phyloP scores from a whole-genome alignment of 768 basidiomycete genomes.

The Lactarius deliciosus region DNA sequence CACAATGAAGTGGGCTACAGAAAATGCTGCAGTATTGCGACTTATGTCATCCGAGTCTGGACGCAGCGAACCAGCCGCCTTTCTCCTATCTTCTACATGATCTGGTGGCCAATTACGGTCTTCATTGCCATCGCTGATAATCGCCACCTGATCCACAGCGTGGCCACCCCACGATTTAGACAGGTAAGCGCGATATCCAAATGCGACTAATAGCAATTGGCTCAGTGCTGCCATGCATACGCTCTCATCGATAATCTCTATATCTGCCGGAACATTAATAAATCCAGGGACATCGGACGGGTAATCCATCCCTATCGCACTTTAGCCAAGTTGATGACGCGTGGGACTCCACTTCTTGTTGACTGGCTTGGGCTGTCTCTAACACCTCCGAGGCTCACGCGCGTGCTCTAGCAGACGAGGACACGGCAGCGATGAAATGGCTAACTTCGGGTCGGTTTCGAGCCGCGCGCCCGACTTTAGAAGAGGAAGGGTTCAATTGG shows the following conservation, averaged over 20 bases:
- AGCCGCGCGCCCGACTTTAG: constrained; percentile 18
- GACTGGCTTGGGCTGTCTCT: constrained; percentile 2
- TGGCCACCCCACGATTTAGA: no score
- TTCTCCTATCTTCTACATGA: no score
- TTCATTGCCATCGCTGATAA: no score
- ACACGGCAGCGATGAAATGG: constrained; percentile 9
- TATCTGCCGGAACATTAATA: not conserved
- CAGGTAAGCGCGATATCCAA: no score
- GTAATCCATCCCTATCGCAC: constrained; percentile 2
- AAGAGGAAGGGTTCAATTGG: not conserved
- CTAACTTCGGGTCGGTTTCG: constrained; percentile 14
- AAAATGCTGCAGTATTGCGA: no score
- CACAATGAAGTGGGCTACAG: no score
- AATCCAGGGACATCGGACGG: not conserved
- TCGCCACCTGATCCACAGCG: no score
- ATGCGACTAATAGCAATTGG: not conserved
- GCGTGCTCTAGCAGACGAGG: constrained; percentile 13
- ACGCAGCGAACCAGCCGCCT: no score
- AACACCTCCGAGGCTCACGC: constrained; percentile 2
- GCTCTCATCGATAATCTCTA: not conserved
- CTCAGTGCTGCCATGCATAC: not conserved
- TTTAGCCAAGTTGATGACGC: not conserved
- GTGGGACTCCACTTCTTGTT: constrained; percentile 8
- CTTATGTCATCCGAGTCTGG: no score
- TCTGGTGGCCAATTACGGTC: no score